Evolutionary conservation across 495 filamentous ascomycete species (phyloP), one percentile per base, ranked within the genome.

Genomic region (Bacidia rubella): DNA sequence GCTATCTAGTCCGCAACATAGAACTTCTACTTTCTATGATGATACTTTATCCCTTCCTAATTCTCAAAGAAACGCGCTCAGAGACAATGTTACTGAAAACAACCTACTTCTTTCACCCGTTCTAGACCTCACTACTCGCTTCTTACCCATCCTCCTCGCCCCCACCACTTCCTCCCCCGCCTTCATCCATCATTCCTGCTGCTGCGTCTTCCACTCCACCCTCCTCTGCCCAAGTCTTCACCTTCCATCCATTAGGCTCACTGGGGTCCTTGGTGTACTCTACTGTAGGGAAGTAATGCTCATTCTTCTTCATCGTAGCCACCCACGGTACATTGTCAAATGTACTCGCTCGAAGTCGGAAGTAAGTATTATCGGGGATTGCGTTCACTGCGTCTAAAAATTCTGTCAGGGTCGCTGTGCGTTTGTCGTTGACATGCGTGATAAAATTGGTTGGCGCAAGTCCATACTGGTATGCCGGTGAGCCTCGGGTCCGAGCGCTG

Each of bases 231-330:
- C 60, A 53, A 19, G 46, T 47, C 51, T 54, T 49, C 43, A 62
- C 47, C 51, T 52, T 40, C 62, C 56, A 71, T 69, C 49, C 69
- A 67, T 22, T 61, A 64, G 20, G 60, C 68, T 22, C 53, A 48
- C 67, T 59, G 66, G 71, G 57, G 49, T 90, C 85, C 61, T 90
- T 89, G 61, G 84, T 75, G 65, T 86, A 89, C 66, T 94, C 87
- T 63, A 87, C 83, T 54, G 86, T 90, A 11, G 87, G 86, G 76
- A 94, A 94, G 64, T 99, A 99, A 67, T 99, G 92, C 65, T 99
- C 93, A 65, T 94, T 93, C 80, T 99, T 99, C 80, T 99, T 99
- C 82, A 99, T 96, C 23, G 90, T 96, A 19, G 92, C 85, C 22
- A 97, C 86, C 85, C 90, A 99, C 12, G 89, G 90, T 15, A 97